Conservation (phyloP, 257 asterid genomes). For the Haberlea rhodopensis region DNA sequence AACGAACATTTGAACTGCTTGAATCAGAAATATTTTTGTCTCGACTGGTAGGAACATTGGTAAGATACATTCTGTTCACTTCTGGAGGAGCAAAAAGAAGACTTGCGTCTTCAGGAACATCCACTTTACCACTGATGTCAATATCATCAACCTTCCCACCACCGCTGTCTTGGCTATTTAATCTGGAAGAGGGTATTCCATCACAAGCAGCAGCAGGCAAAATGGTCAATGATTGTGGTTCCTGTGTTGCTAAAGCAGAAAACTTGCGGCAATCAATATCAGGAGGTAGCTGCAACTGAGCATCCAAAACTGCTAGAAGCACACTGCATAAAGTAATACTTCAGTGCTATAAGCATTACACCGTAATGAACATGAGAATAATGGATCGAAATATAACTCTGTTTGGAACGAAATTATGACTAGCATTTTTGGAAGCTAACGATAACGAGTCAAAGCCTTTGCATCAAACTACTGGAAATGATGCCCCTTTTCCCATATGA, state of each 20-base stretch:
- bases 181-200: slow-evolving; percentile 45
- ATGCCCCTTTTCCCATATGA: slow-evolving; percentile 9
- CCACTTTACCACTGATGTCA: slow-evolving; percentile 51
- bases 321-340: slow-evolving; percentile 61
- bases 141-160: slow-evolving; percentile 52
- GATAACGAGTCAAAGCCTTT: neutral
- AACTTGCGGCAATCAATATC: slow-evolving; percentile 61
- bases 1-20: slow-evolving; percentile 33
- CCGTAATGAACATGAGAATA: slow-evolving; percentile 16
- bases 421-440: neutral
- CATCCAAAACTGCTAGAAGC: slow-evolving; percentile 85
- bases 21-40: slow-evolving; percentile 44
- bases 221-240: slow-evolving; percentile 37
- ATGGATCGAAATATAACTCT: neutral
- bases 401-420: neutral
- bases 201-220: slow-evolving; percentile 42
- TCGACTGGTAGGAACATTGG: slow-evolving; percentile 44
- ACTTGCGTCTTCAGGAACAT: slow-evolving; percentile 65
- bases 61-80: slow-evolving; percentile 58
- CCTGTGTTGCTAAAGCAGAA: slow-evolving; percentile 44
- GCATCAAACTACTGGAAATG: slow-evolving; percentile 16
- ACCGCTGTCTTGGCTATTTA: slow-evolving; percentile 54
- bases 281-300: slow-evolving; percentile 87
- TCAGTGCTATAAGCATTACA: slow-evolving; percentile 27
- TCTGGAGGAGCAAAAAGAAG: slow-evolving; percentile 89